Conservation (phyloP, 495 filamentous ascomycete genomes). For the Jackrogersella multiformis region DNA sequence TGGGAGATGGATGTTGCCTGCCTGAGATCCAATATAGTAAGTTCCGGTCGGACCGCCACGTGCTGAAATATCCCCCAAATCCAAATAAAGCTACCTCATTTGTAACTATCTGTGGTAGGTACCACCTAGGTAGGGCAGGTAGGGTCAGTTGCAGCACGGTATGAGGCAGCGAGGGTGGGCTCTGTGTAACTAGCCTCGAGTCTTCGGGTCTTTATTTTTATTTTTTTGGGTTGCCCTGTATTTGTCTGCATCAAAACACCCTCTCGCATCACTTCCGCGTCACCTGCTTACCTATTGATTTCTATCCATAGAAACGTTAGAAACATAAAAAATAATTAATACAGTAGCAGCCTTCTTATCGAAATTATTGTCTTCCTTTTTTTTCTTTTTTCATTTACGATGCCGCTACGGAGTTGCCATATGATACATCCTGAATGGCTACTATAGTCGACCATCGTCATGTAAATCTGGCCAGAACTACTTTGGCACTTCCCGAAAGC, state of each 20-base stretch:
- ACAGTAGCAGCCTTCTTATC: conserved; percentile 23
- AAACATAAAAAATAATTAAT: neutral
- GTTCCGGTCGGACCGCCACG: conserved; percentile 32
- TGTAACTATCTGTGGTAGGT: no score
- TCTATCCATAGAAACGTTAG: conserved; percentile 17
- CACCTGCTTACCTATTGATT: conserved; percentile 38
- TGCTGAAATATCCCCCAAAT: conserved; percentile 20
- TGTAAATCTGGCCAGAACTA: conserved; percentile 37
- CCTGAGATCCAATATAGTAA: conserved; percentile 22
- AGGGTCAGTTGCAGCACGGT: conserved; percentile 13
- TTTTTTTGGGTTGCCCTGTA: conserved; percentile 1
- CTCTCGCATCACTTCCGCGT: conserved; percentile 40
- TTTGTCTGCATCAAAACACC: conserved; percentile 31
- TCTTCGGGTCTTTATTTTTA: conserved; percentile 23
- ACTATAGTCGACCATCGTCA: conserved; percentile 23
- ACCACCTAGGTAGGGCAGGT: neutral
- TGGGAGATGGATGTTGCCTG: conserved; percentile 14
- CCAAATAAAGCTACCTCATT: conserved; percentile 8
- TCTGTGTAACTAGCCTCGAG: conserved; percentile 32
- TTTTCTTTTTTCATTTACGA: conserved; percentile 19
- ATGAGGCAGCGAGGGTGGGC: neutral
- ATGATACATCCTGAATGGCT: conserved; percentile 40
- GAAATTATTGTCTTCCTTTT: conserved; percentile 8
- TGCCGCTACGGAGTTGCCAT: conserved; percentile 27
- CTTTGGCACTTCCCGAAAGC: conserved; percentile 22